Evolutionary conservation across 805 yeast genomes (phyloP), one percentile per base, ranked within the genome.

Genomic region (Schwanniomyces sp.): DNA sequence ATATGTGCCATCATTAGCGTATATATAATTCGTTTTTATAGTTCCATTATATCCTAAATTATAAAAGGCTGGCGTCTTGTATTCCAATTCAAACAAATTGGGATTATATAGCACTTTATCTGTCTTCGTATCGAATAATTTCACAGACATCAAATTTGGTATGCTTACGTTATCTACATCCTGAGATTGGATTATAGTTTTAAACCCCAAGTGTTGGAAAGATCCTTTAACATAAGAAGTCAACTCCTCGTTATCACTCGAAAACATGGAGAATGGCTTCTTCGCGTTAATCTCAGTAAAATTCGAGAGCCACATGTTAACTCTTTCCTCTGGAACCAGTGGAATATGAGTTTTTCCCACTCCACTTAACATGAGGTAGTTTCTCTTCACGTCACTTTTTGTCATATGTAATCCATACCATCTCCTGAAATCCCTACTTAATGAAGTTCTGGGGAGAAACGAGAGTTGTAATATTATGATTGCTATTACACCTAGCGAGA

Each of bases 371-470:
- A 60, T 69, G 43, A 88, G 59, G 53, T 77, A 84, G 16, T 81
- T 63, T 29, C 96, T 72, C 54, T 86, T 83, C 27, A 86, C 75
- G 52, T 91, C 97, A 8, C 82, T 76, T 46, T 75, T 76, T 2
- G 96, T 84, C 42, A 88, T 61, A 45, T 72, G 77, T 30, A 82
- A 76, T 28, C 85, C 83, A 64, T 89, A 88, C 53, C 88, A 63
- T 43, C 96, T 69, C 56, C 92, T 77, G 57, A 87, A 81, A 64
- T 91, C 97, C 53, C 96, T 71, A 43, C 86, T 81, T 16, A 89
- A 69, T 2, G 96, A 88, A 1, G 97, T 88, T 48, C 96, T 66
- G 1, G 96, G 97, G 12, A 90, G 71, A 61, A 91, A 91, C 0
- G 85, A 80, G 43, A 88, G 70, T 36, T 87, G 80, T 59, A 87